phyloP scores from a whole-genome alignment of 2,329 filamentous ascomycete genomes.

The Penicillium freii region DNA sequence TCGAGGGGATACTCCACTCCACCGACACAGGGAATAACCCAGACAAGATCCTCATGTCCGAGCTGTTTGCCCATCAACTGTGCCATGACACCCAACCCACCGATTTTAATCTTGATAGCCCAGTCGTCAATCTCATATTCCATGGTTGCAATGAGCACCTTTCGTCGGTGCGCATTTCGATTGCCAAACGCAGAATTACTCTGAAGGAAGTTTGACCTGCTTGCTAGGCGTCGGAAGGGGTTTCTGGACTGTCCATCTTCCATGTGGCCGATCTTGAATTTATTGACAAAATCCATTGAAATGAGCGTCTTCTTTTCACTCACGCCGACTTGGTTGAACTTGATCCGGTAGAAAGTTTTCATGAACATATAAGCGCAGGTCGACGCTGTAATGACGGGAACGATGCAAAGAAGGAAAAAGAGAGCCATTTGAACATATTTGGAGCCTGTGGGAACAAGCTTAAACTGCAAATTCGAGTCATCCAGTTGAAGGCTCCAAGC shows the following conservation, averaged over 20 bases:
- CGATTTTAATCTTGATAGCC: constrained; percentile 69
- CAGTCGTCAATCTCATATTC: constrained; percentile 71
- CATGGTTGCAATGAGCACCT: constrained; percentile 67
- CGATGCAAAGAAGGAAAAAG: constrained; percentile 53
- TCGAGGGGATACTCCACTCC: constrained; percentile 64
- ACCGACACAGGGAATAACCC: constrained; percentile 62
- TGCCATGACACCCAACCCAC: constrained; percentile 68
- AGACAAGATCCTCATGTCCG: constrained; percentile 63
- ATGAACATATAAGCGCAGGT: constrained; percentile 57
- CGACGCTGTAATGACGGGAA: constrained; percentile 53
- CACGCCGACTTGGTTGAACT: constrained; percentile 60
- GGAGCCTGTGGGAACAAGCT: constrained; percentile 54
- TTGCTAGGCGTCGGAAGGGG: constrained; percentile 35
- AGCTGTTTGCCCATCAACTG: constrained; percentile 67
- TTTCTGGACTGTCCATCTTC: constrained; percentile 32
- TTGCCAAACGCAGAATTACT: constrained; percentile 36
- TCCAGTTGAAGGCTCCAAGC: constrained; percentile 57
- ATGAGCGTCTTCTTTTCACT: constrained; percentile 49
- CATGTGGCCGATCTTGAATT: constrained; percentile 31
- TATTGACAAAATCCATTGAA: constrained; percentile 36
- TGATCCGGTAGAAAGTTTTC: constrained; percentile 62
- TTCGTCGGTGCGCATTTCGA: constrained; percentile 45
- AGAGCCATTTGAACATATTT: constrained; percentile 54
- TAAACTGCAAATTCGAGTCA: constrained; percentile 54
- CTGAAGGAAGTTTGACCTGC: constrained; percentile 39